phyloP scores from a whole-genome alignment of 2,329 filamentous ascomycete species.

The Tympanopsis confertula region DNA sequence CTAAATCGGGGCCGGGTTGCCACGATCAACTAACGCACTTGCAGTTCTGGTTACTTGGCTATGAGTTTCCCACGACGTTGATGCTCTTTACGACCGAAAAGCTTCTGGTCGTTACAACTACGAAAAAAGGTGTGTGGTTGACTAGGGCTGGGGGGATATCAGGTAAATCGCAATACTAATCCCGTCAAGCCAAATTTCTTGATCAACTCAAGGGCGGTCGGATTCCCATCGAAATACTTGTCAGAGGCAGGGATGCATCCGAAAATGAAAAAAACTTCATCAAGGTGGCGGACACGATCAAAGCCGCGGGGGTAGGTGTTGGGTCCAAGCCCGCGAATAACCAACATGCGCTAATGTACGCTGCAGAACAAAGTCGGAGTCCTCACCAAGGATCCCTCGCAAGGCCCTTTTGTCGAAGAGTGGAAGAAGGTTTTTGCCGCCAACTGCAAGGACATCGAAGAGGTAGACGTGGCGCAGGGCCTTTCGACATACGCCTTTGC shows the following conservation, averaged over 20 bases:
- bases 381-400: constrained; percentile 71
- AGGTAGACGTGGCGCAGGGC: constrained; percentile 76
- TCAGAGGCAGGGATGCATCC: constrained; percentile 80
- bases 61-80: constrained; percentile 93
- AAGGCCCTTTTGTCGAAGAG: constrained; percentile 85
- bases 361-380: constrained; percentile 76
- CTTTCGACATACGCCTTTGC: constrained; percentile 77
- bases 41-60: constrained; percentile 95
- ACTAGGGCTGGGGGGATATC: constrained; percentile 1
- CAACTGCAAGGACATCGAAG: constrained; percentile 73
- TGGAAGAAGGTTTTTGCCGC: constrained; percentile 79
- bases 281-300: constrained; percentile 76
- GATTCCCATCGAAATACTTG: constrained; percentile 80
- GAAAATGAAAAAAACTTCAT: constrained; percentile 86
- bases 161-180: background rate
- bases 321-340: constrained; percentile 2
- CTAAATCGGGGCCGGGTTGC: background rate
- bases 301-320: constrained; percentile 71
- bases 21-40: constrained; percentile 3
- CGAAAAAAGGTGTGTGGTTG: constrained; percentile 73
- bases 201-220: constrained; percentile 86
- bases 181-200: constrained; percentile 69
- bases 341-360: constrained; percentile 2
- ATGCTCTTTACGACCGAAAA: constrained; percentile 84
- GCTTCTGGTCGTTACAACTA: constrained; percentile 85